Conservation (phyloP, 2,329 filamentous ascomycete genomes). For the Fusarium ramigenum region DNA sequence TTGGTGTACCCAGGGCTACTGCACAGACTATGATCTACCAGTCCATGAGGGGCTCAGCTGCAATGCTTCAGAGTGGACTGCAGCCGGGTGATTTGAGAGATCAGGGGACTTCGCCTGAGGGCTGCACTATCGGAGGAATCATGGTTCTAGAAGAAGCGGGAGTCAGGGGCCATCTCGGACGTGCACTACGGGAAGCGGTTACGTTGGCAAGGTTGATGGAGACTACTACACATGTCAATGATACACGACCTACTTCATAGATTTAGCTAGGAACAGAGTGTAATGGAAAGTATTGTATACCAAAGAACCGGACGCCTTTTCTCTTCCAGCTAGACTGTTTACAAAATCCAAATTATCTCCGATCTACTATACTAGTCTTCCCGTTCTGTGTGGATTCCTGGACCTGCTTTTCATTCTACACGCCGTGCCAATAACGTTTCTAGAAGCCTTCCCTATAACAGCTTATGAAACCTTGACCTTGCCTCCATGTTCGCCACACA, state of each 20-base stretch:
- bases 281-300: not conserved
- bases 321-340: fast-evolving
- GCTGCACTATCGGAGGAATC: conserved; percentile 68
- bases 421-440: fast-evolving
- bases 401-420: not conserved
- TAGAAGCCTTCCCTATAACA: not conserved
- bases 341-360: not conserved
- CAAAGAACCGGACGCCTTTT: fast-evolving
- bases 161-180: conserved; percentile 55
- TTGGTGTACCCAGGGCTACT: conserved; percentile 64
- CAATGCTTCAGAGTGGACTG: conserved; percentile 60
- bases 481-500: conserved; percentile 42
- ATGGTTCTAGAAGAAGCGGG: conserved; percentile 67
- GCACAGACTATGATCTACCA: conserved; percentile 69
- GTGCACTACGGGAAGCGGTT: conserved; percentile 57
- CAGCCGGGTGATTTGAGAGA: conserved; percentile 67
- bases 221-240: conserved; percentile 51
- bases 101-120: conserved; percentile 67
- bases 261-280: not conserved
- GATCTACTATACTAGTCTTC: not conserved
- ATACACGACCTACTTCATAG: conserved; percentile 43
- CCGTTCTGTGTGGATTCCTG: not conserved
- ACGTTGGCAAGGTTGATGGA: conserved; percentile 56
- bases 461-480: conserved; percentile 25
- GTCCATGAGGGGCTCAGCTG: conserved; percentile 66